Percentiles rank a stretch among this genome's conserved stretches.
Evolutionary conservation across 2,329 filamentous ascomycete genomes (phyloP).

Genomic region (Colletotrichum sp.): DNA sequence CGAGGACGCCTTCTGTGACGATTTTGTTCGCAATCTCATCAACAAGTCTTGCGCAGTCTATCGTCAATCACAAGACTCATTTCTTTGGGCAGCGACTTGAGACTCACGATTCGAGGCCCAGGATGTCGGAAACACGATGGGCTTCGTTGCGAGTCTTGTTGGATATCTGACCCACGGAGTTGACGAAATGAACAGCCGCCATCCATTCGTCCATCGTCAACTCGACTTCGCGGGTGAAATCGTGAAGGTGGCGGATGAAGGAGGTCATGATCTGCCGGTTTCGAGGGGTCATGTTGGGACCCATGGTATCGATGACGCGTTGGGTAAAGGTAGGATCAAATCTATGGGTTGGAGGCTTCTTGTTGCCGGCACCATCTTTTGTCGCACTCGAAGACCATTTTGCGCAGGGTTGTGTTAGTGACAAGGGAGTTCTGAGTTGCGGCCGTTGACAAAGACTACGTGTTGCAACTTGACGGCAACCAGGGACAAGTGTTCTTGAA

Average conservation of each 20-base stretch:
- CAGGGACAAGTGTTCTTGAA: not conserved
- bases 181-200: not conserved
- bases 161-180: not conserved
- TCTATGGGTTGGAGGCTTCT: not conserved
- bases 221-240: not conserved
- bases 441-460: not conserved
- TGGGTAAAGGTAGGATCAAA: not conserved
- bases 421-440: not conserved
- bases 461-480: not conserved
- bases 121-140: not conserved
- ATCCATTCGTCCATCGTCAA: not conserved
- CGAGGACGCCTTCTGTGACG: not conserved
- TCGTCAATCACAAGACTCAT: not conserved
- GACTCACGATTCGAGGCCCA: not conserved
- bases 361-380: not conserved
- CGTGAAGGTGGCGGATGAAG: not conserved
- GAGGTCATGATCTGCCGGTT: not conserved
- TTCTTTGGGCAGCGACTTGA: not conserved
- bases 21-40: not conserved
- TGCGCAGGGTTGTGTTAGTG: not conserved
- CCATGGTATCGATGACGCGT: not conserved
- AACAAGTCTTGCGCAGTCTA: not conserved
- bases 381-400: not conserved
- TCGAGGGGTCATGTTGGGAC: not conserved
- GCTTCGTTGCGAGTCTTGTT: not conserved